Evolutionary conservation across 106 monocot genomes (phyloP).

Genomic region (Dioscorea dumetorum): DNA sequence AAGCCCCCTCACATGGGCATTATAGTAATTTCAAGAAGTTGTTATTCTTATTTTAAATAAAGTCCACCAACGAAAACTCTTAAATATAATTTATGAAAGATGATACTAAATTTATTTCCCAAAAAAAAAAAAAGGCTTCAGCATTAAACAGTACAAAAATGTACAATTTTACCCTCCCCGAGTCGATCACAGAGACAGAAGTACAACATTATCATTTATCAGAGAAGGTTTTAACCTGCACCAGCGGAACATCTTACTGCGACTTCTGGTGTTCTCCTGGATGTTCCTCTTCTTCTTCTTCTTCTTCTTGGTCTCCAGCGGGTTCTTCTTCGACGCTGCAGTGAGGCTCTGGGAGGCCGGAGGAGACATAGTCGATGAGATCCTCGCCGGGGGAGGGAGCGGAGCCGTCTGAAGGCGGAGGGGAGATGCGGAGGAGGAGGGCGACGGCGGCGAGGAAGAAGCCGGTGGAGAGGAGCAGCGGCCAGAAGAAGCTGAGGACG

Average conservation of each 20-base stretch:
- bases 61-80: no score
- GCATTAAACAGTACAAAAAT: no score
- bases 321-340: background rate
- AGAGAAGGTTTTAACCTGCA: background rate
- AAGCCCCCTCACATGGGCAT: no score
- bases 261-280: background rate
- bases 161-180: no score
- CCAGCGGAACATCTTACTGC: constrained; percentile 3
- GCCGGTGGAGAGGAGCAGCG: constrained; percentile 78
- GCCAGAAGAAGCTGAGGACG: constrained; percentile 82
- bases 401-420: constrained; percentile 17
- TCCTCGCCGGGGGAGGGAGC: constrained; percentile 33
- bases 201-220: no score
- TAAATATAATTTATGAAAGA: no score
- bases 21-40: no score
- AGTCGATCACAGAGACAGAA: no score
- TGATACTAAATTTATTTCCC: no score
- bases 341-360: constrained; percentile 44
- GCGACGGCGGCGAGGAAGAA: constrained; percentile 62
- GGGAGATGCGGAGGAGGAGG: constrained; percentile 61
- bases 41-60: no score
- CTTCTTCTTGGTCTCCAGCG: constrained; percentile 11
- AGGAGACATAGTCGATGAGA: constrained; percentile 72
- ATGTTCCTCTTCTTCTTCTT: constrained; percentile 10
- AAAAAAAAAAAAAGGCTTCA: no score